Conservation (phyloP, 2,329 filamentous ascomycete species). For the Ceratocystis diversiconidia region DNA sequence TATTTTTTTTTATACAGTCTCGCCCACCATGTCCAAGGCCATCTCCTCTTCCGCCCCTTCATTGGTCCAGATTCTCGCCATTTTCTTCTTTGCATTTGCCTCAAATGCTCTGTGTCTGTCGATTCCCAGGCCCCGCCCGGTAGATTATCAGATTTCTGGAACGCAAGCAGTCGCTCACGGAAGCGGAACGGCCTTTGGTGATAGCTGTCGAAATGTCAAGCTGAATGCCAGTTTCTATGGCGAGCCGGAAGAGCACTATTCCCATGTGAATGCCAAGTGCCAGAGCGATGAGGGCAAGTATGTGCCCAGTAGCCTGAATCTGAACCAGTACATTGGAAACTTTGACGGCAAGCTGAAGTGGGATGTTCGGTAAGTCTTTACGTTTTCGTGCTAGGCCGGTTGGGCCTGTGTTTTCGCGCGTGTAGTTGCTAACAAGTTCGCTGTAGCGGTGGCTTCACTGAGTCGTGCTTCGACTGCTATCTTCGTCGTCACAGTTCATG, state of each 20-base stretch:
- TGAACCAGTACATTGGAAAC: slow-evolving; percentile 12
- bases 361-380: slow-evolving; percentile 14
- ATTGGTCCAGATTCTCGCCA: background rate
- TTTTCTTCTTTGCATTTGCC: background rate
- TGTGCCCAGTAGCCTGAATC: slow-evolving; percentile 1
- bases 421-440: background rate
- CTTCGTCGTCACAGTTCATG: slow-evolving; percentile 14
- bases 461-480: slow-evolving; percentile 15
- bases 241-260: slow-evolving; percentile 11
- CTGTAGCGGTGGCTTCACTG: slow-evolving; percentile 14
- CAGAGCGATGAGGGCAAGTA: slow-evolving; percentile 2
- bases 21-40: background rate
- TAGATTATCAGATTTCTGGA: background rate
- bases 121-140: background rate
- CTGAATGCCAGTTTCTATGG: slow-evolving; percentile 12
- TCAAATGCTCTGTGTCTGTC: background rate
- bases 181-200: slow-evolving; percentile 7
- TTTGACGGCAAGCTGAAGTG: slow-evolving; percentile 17
- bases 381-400: background rate
- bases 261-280: slow-evolving; percentile 10
- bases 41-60: background rate
- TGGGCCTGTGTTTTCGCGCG: background rate
- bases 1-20: background rate
- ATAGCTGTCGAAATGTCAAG: slow-evolving; percentile 10
- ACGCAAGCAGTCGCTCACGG: background rate